Percentiles rank a stretch among this genome's conserved stretches.
phyloP scores from a whole-genome alignment of 2,329 filamentous ascomycete species.

The Cladophialophora psammophila region DNA sequence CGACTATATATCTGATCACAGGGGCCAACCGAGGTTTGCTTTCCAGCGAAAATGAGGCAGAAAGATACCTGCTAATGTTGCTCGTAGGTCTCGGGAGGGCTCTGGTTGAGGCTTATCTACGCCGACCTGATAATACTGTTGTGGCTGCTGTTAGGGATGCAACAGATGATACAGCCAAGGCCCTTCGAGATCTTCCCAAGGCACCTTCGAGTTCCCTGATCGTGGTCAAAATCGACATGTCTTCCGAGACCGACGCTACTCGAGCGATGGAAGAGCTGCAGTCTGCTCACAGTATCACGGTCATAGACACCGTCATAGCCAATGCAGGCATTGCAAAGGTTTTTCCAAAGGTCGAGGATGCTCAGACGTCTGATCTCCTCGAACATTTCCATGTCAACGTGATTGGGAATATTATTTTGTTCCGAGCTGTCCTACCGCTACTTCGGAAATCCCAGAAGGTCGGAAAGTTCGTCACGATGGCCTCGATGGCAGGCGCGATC shows the following conservation, averaged over 20 bases:
- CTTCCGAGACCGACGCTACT: slow-evolving; percentile 45
- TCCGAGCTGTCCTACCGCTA: slow-evolving; percentile 54
- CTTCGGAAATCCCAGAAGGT: slow-evolving; percentile 43
- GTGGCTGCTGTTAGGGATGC: slow-evolving; percentile 39
- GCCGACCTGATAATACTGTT: slow-evolving; percentile 46
- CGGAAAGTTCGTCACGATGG: slow-evolving; percentile 29
- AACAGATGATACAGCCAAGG: slow-evolving; percentile 20
- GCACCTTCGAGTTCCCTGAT: slow-evolving; percentile 49
- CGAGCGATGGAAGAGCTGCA: slow-evolving; percentile 46
- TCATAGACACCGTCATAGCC: slow-evolving; percentile 61
- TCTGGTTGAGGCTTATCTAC: slow-evolving; percentile 45
- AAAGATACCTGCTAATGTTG: no score
- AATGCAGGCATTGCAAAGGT: slow-evolving; percentile 56
- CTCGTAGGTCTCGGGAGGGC: slow-evolving; percentile 39
- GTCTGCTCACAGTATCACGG: slow-evolving; percentile 47
- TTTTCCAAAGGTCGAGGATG: slow-evolving; percentile 35
- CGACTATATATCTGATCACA: no score
- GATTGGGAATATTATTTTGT: slow-evolving; percentile 52
- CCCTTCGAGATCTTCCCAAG: slow-evolving; percentile 45
- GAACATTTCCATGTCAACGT: slow-evolving; percentile 47
- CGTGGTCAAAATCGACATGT: slow-evolving; percentile 54
- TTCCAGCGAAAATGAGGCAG: no score
- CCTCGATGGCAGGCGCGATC: slow-evolving; percentile 20
- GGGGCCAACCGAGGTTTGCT: no score
- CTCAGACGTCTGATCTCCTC: slow-evolving; percentile 36